Conservation (phyloP, 164 flowering plant species). For the Magnolia changhungtana region DNA sequence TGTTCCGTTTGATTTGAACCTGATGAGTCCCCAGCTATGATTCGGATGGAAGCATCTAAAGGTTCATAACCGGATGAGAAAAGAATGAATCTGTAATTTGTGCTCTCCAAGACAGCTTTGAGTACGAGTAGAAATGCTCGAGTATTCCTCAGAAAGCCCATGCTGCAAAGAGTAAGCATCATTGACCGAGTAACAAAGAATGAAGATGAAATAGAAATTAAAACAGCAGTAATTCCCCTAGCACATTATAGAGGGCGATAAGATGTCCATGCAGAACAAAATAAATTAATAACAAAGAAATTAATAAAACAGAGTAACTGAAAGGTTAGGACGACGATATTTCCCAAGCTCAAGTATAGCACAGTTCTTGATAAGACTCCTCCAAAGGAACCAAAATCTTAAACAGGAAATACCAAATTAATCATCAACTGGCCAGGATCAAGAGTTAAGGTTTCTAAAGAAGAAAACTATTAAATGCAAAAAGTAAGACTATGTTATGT, state of each 20-base stretch:
- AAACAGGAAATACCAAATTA: too few relatives aligned
- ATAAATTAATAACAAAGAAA: background rate
- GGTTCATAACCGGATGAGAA: slow-evolving; percentile 82
- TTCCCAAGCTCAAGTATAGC: too few relatives aligned
- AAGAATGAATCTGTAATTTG: slow-evolving; percentile 61
- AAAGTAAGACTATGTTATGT: too few relatives aligned
- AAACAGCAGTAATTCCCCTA: background rate
- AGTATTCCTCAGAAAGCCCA: slow-evolving; percentile 79
- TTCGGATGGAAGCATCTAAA: slow-evolving; percentile 46
- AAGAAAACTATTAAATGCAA: too few relatives aligned
- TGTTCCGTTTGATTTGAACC: slow-evolving; percentile 15
- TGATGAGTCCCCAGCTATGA: slow-evolving; percentile 30
- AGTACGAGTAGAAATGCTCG: slow-evolving; percentile 68
- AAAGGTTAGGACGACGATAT: too few relatives aligned
- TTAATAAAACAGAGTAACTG: background rate
- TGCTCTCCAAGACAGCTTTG: slow-evolving; percentile 39
- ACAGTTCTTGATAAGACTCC: too few relatives aligned
- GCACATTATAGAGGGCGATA: background rate
- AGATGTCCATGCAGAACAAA: background rate
- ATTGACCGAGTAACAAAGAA: slow-evolving; percentile 2
- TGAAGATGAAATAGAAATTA: background rate
- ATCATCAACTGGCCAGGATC: too few relatives aligned
- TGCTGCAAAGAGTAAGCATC: slow-evolving; percentile 47
- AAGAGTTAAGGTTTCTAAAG: too few relatives aligned
- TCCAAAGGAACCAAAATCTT: too few relatives aligned